Conservation (phyloP, 495 filamentous ascomycete species). For the Penicillium flavigenum region DNA sequence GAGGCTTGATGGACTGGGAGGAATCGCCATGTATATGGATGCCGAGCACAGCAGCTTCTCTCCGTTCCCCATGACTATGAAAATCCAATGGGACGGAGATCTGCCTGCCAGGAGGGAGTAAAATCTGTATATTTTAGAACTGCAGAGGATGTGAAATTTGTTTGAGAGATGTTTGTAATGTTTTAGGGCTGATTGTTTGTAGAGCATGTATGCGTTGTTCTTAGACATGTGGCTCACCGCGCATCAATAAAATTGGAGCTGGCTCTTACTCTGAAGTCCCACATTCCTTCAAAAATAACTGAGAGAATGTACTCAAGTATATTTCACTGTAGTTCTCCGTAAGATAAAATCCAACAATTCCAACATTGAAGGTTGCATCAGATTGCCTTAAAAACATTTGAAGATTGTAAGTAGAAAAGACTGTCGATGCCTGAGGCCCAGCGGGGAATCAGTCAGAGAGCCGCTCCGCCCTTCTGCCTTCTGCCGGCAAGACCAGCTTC, state of each 20-base stretch:
- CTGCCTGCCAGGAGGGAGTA: conserved; percentile 25
- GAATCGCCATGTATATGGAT: conserved; percentile 64
- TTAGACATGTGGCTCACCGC: neutral
- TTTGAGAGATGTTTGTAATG: neutral
- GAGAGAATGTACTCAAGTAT: neutral
- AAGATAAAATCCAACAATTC: neutral
- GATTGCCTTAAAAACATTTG: neutral
- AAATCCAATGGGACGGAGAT: conserved; percentile 50
- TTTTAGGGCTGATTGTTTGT: neutral
- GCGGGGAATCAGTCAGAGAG: conserved; percentile 30
- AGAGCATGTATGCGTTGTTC: neutral
- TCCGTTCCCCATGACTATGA: conserved; percentile 68
- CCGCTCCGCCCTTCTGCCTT: conserved; percentile 28
- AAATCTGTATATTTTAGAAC: neutral
- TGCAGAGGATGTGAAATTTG: neutral
- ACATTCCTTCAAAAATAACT: neutral
- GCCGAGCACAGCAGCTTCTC: conserved; percentile 68
- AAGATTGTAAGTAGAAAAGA: neutral
- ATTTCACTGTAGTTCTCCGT: neutral
- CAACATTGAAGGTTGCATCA: neutral
- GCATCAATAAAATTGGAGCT: neutral
- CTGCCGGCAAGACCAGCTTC: conserved; percentile 30
- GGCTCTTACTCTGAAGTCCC: neutral
- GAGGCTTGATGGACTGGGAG: conserved; percentile 55
- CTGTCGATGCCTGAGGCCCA: conserved; percentile 22